Conservation (phyloP, 2,329 filamentous ascomycete genomes). For the Trichophyton rubrum region DNA sequence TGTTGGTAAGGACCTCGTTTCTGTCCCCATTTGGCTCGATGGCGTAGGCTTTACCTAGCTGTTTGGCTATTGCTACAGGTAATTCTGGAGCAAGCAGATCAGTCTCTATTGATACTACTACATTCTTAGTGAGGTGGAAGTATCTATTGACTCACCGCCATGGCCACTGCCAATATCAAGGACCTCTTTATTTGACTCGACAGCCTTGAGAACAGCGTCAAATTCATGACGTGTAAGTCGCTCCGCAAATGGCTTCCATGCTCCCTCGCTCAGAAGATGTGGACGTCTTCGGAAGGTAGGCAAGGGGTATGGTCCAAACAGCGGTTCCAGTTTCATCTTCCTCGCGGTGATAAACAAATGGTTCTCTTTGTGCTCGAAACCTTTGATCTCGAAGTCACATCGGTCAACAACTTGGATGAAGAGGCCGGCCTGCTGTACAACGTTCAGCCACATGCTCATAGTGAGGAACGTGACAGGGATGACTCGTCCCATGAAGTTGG, state of each 20-base stretch:
- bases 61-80: not conserved
- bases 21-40: not conserved
- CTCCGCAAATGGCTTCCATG: not conserved
- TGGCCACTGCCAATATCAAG: slow-evolving; percentile 5
- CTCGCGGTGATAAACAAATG: not conserved
- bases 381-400: not conserved
- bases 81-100: not conserved
- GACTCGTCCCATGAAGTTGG: not conserved
- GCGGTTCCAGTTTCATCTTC: not conserved
- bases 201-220: not conserved
- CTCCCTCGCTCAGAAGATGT: not conserved
- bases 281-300: not conserved
- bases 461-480: not conserved
- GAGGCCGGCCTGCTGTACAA: not conserved
- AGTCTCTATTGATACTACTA: not conserved
- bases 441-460: not conserved
- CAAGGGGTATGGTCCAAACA: not conserved
- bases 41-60: not conserved
- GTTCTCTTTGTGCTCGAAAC: not conserved
- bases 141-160: not conserved
- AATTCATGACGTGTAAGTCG: slow-evolving; percentile 3
- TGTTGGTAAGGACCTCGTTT: not conserved
- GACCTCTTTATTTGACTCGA: not conserved
- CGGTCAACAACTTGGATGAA: not conserved
- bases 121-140: not conserved